phyloP scores from a whole-genome alignment of 2,329 filamentous ascomycete genomes.

The Sporothrix humicola region DNA sequence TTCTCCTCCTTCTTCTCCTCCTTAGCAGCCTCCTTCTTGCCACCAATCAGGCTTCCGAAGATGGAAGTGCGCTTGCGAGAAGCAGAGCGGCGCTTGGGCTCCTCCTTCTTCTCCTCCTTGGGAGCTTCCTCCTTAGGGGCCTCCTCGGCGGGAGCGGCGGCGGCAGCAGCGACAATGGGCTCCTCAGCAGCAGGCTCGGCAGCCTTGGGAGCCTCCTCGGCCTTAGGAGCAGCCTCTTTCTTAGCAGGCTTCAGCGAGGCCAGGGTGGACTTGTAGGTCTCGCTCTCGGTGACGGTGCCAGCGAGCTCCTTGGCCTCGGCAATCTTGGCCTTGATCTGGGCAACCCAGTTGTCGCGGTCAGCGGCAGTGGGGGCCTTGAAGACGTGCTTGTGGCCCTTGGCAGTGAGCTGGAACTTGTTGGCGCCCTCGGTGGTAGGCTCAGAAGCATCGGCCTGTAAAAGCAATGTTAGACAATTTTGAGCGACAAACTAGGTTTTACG shows the following conservation, averaged over 20 bases:
- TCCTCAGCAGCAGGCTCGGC: slow-evolving; percentile 34
- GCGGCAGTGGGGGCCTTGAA: slow-evolving; percentile 79
- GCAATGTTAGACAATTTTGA: no score
- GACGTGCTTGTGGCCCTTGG: slow-evolving; percentile 87
- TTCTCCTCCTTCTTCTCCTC: slow-evolving; percentile 53
- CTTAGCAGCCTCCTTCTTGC: slow-evolving; percentile 52
- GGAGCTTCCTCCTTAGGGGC: slow-evolving; percentile 41
- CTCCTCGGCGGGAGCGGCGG: slow-evolving; percentile 42
- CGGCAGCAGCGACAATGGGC: slow-evolving; percentile 34
- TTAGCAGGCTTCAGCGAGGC: slow-evolving; percentile 68
- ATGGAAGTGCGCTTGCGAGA: slow-evolving; percentile 70
- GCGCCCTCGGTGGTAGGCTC: slow-evolving; percentile 78
- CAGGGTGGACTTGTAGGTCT: slow-evolving; percentile 86
- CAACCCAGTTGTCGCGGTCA: slow-evolving; percentile 92
- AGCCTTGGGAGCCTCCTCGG: slow-evolving; percentile 46
- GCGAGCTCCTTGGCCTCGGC: slow-evolving; percentile 83
- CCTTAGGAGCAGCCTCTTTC: slow-evolving; percentile 52
- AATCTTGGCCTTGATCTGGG: slow-evolving; percentile 80
- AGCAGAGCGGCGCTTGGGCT: slow-evolving; percentile 64
- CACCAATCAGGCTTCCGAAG: slow-evolving; percentile 63
- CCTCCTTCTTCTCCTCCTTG: slow-evolving; percentile 58
- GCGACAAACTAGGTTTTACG: no score
- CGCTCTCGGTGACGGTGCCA: slow-evolving; percentile 73
- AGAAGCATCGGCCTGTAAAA: slow-evolving; percentile 59
- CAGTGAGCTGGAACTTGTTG: slow-evolving; percentile 84